A percentile compares a stretch with the other conserved stretches of the same genome.
phyloP scores from a whole-genome alignment of 768 basidiomycete species.

The Boletus coccyginus region DNA sequence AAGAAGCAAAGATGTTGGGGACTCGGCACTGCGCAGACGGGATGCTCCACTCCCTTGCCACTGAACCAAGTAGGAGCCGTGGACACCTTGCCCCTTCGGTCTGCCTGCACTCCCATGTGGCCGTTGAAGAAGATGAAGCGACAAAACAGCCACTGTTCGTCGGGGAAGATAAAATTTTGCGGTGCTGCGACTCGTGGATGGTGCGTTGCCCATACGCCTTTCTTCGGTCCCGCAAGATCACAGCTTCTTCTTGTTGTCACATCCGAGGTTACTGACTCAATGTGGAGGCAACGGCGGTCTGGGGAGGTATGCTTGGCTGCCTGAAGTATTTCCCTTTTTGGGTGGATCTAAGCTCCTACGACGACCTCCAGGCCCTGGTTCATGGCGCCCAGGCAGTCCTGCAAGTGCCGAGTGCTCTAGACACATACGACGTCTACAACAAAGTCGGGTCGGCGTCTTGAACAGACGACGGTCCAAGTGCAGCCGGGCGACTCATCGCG shows the following conservation, averaged over 20 bases:
- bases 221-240: conserved; percentile 3
- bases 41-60: not conserved
- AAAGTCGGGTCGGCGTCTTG: not conserved
- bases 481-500: not conserved
- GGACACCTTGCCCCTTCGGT: not conserved
- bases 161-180: not conserved
- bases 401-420: not conserved
- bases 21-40: not conserved
- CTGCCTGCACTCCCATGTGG: too few relatives aligned
- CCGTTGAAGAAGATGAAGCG: not conserved
- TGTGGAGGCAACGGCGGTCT: not conserved
- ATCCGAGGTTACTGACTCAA: not conserved
- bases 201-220: not conserved
- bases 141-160: not conserved
- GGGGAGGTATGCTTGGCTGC: not conserved
- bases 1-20: not conserved
- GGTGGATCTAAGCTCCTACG: not conserved
- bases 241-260: not conserved
- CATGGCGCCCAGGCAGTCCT: not conserved
- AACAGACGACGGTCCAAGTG: not conserved
- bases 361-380: not conserved
- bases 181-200: not conserved
- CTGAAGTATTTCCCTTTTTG: not conserved
- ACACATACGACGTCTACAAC: not conserved
- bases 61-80: too few relatives aligned